Conservation (phyloP, 352 stramenopile species). For the Phytophthora capsici region DNA sequence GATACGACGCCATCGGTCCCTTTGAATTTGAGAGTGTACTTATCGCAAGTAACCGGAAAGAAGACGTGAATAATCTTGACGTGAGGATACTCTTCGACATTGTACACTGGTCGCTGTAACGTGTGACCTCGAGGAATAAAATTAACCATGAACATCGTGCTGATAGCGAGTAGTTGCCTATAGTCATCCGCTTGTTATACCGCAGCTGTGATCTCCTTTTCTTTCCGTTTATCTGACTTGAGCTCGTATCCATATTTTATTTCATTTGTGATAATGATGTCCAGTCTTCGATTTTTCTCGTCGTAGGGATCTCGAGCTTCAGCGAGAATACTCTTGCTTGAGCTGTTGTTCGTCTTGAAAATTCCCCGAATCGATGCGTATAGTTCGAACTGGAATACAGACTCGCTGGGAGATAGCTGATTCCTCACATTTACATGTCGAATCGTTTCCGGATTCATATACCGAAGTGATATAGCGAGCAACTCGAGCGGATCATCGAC, state of each 20-base stretch:
- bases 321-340: not conserved
- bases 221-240: no score
- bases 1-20: not conserved
- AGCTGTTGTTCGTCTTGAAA: constrained; percentile 12
- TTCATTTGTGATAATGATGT: no score
- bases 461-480: constrained; percentile 1
- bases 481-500: constrained; percentile 1
- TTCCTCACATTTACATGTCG: not conserved
- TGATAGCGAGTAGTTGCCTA: no score
- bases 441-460: constrained; percentile 9
- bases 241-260: no score
- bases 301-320: not conserved
- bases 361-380: constrained; percentile 13
- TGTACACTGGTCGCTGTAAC: no score
- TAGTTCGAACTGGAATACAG: constrained; percentile 8
- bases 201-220: no score
- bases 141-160: no score
- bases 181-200: no score
- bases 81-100: not conserved
- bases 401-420: not conserved
- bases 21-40: constrained; percentile 2
- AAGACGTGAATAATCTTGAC: constrained; percentile 16
- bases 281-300: not conserved
- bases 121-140: no score
- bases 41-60: constrained; percentile 2